These are phyloP conservation scores for Ceratocystis lukuohia DNA, from an alignment of 2,329 filamentous ascomycete species.

Conservation along the genomic window DNA sequence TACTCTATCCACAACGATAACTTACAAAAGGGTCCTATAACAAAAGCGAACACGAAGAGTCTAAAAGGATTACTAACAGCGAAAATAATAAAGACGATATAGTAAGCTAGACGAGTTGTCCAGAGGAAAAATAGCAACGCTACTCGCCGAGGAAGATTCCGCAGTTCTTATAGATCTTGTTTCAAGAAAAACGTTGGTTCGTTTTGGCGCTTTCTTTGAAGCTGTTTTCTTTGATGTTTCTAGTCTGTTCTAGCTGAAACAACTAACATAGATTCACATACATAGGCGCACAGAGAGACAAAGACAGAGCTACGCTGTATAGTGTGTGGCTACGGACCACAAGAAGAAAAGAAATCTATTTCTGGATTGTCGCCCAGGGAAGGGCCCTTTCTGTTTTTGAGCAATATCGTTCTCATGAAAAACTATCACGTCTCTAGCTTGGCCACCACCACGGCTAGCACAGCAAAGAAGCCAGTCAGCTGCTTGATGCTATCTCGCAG, in stretches of 20 bases:
- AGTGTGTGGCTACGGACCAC: not conserved
- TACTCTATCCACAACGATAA: not conserved
- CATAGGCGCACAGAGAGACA: not conserved
- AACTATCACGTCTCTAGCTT: not conserved
- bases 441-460: not conserved
- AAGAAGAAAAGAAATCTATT: not conserved
- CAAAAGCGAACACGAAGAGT: not conserved
- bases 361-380: not conserved
- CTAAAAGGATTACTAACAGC: not conserved
- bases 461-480: not conserved
- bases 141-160: not conserved
- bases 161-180: not conserved
- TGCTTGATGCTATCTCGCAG: not conserved
- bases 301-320: not conserved
- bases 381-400: not conserved
- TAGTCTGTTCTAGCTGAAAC: not conserved
- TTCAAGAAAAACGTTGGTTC: not conserved
- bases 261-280: not conserved
- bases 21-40: not conserved
- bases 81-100: not conserved
- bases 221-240: not conserved
- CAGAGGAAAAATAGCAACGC: not conserved
- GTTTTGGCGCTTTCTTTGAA: not conserved
- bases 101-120: not conserved
- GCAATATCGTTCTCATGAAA: not conserved